Conservation (phyloP, 139 green algal species). For the Nannochloris sp. region DNA sequence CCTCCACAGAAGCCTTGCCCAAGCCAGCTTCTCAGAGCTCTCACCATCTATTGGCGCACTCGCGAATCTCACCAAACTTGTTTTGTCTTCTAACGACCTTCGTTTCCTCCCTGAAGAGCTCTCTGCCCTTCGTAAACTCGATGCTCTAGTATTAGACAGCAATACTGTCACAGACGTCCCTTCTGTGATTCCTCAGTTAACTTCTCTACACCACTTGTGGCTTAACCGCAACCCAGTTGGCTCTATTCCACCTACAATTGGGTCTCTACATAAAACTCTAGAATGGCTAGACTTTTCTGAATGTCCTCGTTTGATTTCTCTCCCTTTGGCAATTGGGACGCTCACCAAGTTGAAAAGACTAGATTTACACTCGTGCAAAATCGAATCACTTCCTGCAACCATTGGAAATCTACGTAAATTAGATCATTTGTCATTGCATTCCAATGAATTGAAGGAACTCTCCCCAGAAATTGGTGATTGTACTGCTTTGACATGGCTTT, state of each 20-base stretch:
- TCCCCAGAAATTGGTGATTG: slow-evolving; percentile 12
- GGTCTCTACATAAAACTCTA: neutral
- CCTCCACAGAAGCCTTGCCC: neutral
- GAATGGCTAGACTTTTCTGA: slow-evolving; percentile 31
- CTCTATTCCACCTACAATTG: neutral
- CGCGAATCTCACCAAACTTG: slow-evolving; percentile 1
- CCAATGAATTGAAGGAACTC: slow-evolving; percentile 18
- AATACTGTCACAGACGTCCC: slow-evolving; percentile 25
- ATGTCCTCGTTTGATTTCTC: neutral
- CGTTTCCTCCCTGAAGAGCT: slow-evolving; percentile 8
- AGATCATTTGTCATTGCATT: slow-evolving; percentile 28
- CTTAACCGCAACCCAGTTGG: slow-evolving; percentile 23
- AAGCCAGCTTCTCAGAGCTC: neutral
- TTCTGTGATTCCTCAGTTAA: neutral
- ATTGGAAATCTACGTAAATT: slow-evolving; percentile 10
- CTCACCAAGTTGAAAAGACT: slow-evolving; percentile 17
- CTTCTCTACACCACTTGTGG: slow-evolving; percentile 4
- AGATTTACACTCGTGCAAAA: slow-evolving; percentile 24
- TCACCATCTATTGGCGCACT: neutral
- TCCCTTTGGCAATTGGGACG: slow-evolving; percentile 4
- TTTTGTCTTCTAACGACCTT: slow-evolving; percentile 23
- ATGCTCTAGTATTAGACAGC: slow-evolving; percentile 3
- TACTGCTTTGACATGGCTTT: slow-evolving; percentile 25
- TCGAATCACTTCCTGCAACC: neutral
- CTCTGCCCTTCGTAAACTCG: neutral